Evolutionary conservation across 345 rosid species (phyloP).

Genomic region (Moricandia arvensis): DNA sequence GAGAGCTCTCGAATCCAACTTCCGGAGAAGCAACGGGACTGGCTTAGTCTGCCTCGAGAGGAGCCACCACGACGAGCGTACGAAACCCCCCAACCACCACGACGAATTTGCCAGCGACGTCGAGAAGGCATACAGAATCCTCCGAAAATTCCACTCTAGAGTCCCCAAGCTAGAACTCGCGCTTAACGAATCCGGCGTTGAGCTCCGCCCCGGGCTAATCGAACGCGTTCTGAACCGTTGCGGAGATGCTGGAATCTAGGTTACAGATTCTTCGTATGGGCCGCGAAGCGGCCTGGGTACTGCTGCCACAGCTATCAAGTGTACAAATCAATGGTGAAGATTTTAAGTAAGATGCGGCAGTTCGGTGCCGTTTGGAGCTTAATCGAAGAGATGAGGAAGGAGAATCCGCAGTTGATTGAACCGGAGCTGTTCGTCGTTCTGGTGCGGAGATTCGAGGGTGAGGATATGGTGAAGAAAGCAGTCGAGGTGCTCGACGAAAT

Average conservation of each 20-base stretch:
- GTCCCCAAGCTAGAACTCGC: constrained; percentile 77
- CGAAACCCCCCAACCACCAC: constrained; percentile 20
- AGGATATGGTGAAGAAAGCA: constrained; percentile 78
- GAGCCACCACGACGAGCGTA: constrained; percentile 16
- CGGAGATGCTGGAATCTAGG: constrained; percentile 84
- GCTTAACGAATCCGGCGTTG: constrained; percentile 69
- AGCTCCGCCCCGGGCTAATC: constrained; percentile 61
- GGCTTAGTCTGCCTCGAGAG: constrained; percentile 52
- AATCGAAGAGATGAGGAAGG: constrained; percentile 82
- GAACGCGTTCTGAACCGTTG: constrained; percentile 87
- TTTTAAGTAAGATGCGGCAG: constrained; percentile 81
- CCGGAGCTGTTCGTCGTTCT: constrained; percentile 68
- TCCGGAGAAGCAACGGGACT: constrained; percentile 33
- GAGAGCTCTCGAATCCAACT: constrained; percentile 5
- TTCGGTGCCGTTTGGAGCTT: constrained; percentile 86
- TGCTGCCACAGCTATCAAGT: constrained; percentile 58
- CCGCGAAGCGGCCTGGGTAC: constrained; percentile 74
- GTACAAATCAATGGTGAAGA: constrained; percentile 70
- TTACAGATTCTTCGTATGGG: constrained; percentile 78
- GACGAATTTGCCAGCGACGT: constrained; percentile 76
- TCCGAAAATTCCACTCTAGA: constrained; percentile 70
- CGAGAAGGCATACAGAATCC: constrained; percentile 70
- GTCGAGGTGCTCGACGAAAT: constrained; percentile 86
- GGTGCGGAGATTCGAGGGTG: constrained; percentile 70
- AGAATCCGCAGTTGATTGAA: constrained; percentile 63